These are phyloP conservation scores for Penicillium digitatum DNA, from an alignment of 2,329 filamentous ascomycete genomes.

Conservation along the genomic window DNA sequence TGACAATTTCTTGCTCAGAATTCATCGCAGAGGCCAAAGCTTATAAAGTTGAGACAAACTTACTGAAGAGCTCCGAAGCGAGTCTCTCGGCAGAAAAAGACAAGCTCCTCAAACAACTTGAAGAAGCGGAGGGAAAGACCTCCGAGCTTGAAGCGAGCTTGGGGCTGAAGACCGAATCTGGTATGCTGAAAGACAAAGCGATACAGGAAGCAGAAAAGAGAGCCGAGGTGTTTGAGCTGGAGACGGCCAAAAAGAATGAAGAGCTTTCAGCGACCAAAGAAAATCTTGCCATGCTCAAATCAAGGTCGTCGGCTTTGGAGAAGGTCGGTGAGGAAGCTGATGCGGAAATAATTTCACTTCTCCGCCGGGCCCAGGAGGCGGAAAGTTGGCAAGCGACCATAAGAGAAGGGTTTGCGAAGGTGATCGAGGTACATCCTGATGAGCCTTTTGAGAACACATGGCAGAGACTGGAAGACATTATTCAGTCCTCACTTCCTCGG, in stretches of 20 bases:
- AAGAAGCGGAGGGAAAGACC: constrained; percentile 21
- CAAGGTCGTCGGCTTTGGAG: constrained; percentile 18
- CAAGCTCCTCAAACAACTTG: constrained; percentile 18
- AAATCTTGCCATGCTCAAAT: constrained; percentile 12
- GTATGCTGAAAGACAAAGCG: background rate
- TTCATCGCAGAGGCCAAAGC: constrained; percentile 8
- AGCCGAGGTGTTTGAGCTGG: constrained; percentile 12
- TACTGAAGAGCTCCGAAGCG: constrained; percentile 22
- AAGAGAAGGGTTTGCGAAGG: constrained; percentile 18
- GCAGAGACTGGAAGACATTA: constrained; percentile 17
- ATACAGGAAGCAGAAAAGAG: constrained; percentile 13
- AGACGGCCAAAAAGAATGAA: constrained; percentile 28
- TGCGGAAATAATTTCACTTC: constrained; percentile 25
- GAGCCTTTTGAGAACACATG: constrained; percentile 20
- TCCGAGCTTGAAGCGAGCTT: constrained; percentile 21
- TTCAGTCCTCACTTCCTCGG: constrained; percentile 6
- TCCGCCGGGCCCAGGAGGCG: constrained; percentile 24
- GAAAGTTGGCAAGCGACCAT: constrained; percentile 24
- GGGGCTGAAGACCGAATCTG: constrained; percentile 1
- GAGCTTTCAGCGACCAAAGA: constrained; percentile 19
- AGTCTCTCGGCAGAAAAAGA: constrained; percentile 15
- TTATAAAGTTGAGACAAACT: constrained; percentile 19
- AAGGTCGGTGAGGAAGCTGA: constrained; percentile 19
- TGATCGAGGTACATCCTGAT: constrained; percentile 12
- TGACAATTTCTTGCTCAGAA: constrained; percentile 15